Percentiles rank a stretch among this genome's conserved stretches.
Evolutionary conservation across 495 filamentous ascomycete species (phyloP).

Genomic region (Parathielavia hyrcaniae): DNA sequence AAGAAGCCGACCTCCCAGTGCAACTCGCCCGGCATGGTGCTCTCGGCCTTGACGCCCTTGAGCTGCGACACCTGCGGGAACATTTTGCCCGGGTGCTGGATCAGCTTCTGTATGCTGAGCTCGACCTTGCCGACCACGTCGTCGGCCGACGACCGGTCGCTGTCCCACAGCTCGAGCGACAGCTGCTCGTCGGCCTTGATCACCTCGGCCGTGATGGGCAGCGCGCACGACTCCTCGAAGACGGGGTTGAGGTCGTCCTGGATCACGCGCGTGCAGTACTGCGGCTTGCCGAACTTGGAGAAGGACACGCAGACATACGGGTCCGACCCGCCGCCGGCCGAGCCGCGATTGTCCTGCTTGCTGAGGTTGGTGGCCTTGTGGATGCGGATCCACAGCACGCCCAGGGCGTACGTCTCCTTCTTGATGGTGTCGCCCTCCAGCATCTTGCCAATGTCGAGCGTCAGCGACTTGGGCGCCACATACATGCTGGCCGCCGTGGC

Average conservation of each 20-base stretch:
- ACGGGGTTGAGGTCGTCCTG: conserved; percentile 90
- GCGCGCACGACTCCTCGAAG: conserved; percentile 83
- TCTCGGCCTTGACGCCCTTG: conserved; percentile 70
- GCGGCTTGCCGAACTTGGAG: conserved; percentile 89
- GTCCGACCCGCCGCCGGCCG: conserved; percentile 82
- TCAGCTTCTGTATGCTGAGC: conserved; percentile 86
- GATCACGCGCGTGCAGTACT: conserved; percentile 95
- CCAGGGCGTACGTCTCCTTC: conserved; percentile 79
- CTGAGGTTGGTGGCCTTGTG: conserved; percentile 79
- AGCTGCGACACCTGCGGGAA: conserved; percentile 85
- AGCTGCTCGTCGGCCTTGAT: conserved; percentile 92
- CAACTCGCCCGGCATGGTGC: conserved; percentile 84
- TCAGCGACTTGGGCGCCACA: conserved; percentile 93
- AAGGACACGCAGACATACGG: conserved; percentile 73
- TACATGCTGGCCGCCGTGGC: conserved; percentile 80
- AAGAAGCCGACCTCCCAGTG: conserved; percentile 97
- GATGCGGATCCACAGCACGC: conserved; percentile 85
- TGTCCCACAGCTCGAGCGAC: conserved; percentile 93
- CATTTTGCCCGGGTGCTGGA: conserved; percentile 87
- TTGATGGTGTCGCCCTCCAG: conserved; percentile 82
- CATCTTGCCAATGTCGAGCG: conserved; percentile 83
- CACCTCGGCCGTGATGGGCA: conserved; percentile 76
- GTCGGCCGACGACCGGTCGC: conserved; percentile 78
- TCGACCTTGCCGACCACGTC: conserved; percentile 94
- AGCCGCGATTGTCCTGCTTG: conserved; percentile 84